Base-by-base conservation (phyloP, 2,329 filamentous ascomycete genomes). In the Sclerotiophoma versabilis region DNA sequence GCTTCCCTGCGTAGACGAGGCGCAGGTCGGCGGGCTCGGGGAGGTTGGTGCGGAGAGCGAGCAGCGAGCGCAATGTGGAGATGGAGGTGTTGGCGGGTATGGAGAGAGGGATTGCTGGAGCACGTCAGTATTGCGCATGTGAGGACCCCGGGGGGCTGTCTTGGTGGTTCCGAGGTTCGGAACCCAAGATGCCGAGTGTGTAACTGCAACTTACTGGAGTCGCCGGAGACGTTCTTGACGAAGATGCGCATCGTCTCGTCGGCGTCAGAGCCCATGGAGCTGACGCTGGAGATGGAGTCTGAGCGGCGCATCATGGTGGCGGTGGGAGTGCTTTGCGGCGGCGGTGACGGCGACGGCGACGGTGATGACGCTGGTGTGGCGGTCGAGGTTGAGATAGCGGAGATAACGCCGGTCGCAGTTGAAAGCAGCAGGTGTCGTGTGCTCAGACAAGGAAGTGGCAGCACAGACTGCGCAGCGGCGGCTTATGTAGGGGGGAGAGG, bases 211-310 rank as follows among this genome's bases (percentile, higher is more conserved):
- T 72, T 77, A 86, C 84, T 86, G 71, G 58, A 65, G 30, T 81
- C 79, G 62, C 83, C 84, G 29, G 81, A 77, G 43, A 84, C 75
- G 67, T 81, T 81, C 76, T 84, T 85, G 72, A 86, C 80, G 74
- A 86, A 86, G 73, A 87, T 83, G 69, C 84, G 82, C 76, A 85
- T 84, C 32, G 78, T 84, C 45, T 82, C 78, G 41, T 82, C 77
- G 42, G 74, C 66, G 53, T 83, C 79, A 39, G 73, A 74, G 56
- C 70, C 70, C 42, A 69, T 62, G 27, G 76, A 77, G 66, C 72
- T 74, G 65, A 76, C 65, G 69, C 75, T 79, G 52, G 74, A 74
- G 66, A 78, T 72, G 64, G 75, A 71, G 75, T 68, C 59, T 42
- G 72, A 62, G 60, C 69, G 70, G 56, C 58, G 68, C 74, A 75